Evolutionary conservation across 225 moss, liverwort and hornwort genomes (phyloP).

Genomic region (Neckera pumila): DNA sequence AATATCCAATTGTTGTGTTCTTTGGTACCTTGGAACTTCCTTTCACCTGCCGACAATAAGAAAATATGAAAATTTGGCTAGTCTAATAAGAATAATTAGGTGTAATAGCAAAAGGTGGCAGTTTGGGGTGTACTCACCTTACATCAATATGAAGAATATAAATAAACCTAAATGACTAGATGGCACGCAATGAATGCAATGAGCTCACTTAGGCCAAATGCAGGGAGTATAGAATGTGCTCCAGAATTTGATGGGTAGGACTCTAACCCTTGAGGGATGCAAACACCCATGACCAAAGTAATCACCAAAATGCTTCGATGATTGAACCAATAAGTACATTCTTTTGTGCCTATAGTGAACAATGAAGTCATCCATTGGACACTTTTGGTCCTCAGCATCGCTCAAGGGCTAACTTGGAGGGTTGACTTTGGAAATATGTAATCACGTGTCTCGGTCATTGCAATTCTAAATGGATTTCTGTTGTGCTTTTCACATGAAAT

Average conservation of each 20-base stretch:
- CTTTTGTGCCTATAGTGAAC: no score
- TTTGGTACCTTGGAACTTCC: no score
- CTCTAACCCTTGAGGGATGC: no score
- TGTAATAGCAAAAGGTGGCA: rapidly evolving
- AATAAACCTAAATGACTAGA: background rate
- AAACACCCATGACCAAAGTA: no score
- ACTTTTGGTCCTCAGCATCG: no score
- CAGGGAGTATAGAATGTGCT: background rate
- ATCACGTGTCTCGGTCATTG: background rate
- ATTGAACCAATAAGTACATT: no score
- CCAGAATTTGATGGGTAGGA: background rate
- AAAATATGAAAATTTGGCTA: no score
- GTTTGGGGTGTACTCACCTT: no score
- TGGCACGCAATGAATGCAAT: background rate
- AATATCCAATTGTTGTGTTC: rapidly evolving
- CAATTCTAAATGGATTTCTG: background rate
- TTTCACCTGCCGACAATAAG: no score
- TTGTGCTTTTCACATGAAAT: background rate
- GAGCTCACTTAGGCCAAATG: background rate
- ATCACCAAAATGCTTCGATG: no score
- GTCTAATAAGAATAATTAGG: rapidly evolving
- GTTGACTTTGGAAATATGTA: background rate
- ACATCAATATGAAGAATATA: background rate
- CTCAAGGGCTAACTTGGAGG: background rate
- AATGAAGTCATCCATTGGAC: no score